Percentiles rank a stretch among this genome's conserved stretches.
phyloP scores from a whole-genome alignment of 2,329 filamentous ascomycete species.

The Ascochyta fabae region DNA sequence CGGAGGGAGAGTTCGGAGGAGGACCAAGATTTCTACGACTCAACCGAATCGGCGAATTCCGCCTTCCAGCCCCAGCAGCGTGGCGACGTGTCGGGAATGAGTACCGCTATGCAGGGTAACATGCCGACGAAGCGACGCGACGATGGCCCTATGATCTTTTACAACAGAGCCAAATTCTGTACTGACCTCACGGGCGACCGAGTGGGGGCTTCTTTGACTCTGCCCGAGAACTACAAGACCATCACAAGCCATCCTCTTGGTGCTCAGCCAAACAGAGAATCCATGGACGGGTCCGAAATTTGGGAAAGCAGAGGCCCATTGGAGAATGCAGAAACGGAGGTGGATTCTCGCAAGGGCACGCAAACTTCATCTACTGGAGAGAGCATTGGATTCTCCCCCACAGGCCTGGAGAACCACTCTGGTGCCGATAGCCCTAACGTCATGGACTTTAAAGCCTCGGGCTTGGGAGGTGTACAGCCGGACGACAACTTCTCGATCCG shows the following conservation, averaged over 20 bases:
- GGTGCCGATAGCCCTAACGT: conserved; percentile 33
- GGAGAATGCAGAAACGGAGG: conserved; percentile 28
- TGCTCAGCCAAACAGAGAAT: conserved; percentile 1
- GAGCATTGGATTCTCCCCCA: conserved; percentile 48
- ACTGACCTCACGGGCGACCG: conserved; percentile 77
- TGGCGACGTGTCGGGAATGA: conserved; percentile 51
- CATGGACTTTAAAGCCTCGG: conserved; percentile 57
- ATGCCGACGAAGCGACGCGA: conserved; percentile 60
- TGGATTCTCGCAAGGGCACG: conserved; percentile 38
- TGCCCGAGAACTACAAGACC: conserved; percentile 37
- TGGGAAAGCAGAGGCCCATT: conserved; percentile 35
- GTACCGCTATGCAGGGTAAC: conserved; percentile 57
- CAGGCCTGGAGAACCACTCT: conserved; percentile 33
- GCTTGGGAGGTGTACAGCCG: conserved; percentile 66
- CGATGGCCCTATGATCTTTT: conserved; percentile 82
- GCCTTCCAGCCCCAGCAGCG: conserved; percentile 39
- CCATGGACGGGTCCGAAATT: conserved; percentile 33
- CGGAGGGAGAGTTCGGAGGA: conserved; percentile 53
- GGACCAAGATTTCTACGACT: conserved; percentile 46
- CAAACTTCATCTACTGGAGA: conserved; percentile 35
- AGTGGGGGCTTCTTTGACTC: conserved; percentile 24
- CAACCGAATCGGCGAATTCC: conserved; percentile 33
- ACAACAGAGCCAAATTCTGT: conserved; percentile 79
- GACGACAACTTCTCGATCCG: conserved; percentile 62
- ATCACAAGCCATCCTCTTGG: conserved; percentile 46